Base-by-base conservation (phyloP, 2,329 filamentous ascomycete genomes). In the Ceratocystis albifundus region DNA sequence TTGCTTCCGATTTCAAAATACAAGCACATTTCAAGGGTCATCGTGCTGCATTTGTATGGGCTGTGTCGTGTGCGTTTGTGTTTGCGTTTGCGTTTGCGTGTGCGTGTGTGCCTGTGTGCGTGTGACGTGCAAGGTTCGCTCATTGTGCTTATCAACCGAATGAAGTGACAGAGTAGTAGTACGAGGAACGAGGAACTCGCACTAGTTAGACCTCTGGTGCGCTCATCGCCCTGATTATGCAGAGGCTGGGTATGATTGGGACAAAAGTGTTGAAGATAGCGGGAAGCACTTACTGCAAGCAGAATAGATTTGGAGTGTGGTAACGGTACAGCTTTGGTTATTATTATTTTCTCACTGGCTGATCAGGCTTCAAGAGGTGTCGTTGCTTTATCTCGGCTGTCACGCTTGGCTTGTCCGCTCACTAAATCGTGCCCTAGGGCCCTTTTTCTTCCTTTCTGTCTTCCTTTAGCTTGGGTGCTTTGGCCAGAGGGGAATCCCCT, bases 351-450 rank as follows among this genome's bases (percentile, higher is more conserved):
- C 46, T 48, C 46, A 48, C 17, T 53, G 12, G 25, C 10, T 28
- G 22, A 53, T 8, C 55, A 59, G 55, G 30, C 55, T 59, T 36
- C 28, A 59, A 59, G 55, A 59, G 55, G 55, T 59, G 55, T 59
- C 55, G 55, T 59, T 59, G 55, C 55, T 59, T 59, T 59, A 59
- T 59, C 55, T 59, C 55, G 55, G 55, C 55, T 59, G 55, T 59
- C 55, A 59, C 32, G 55, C 55, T 59, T 59, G 55, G 15, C 55
- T 41, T 36, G 55, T 36, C 55, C 55, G 25, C n/a, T 28, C 55
- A 59, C 30, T 59, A 59, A 59, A 59, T 59, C 55, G 55, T 59
- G 55, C 4, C 55, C 28, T 59, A 30, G 55, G 53, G 28, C 55
- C 28, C 12, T 59, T 59, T 59, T 32, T 30, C 55, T 59, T 59